These are phyloP conservation scores for Aspergillus tamarii DNA, from an alignment of 2,329 filamentous ascomycete species.

Conservation along the genomic window DNA sequence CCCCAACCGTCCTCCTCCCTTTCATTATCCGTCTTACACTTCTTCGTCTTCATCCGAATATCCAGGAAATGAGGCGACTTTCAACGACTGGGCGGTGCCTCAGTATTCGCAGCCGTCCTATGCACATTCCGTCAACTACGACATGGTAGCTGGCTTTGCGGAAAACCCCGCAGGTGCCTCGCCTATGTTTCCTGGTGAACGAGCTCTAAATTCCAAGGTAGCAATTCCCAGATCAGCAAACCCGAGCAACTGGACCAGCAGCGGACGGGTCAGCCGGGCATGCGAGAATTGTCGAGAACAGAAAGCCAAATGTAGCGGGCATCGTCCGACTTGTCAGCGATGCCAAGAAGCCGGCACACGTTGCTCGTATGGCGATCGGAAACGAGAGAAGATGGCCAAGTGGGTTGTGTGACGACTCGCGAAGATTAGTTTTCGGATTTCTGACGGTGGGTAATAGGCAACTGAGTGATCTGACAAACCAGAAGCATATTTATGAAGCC, in stretches of 20 bases:
- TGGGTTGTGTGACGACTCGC: constrained; percentile 27
- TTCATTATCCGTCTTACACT: constrained; percentile 18
- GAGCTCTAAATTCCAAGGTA: constrained; percentile 32
- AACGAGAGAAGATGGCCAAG: constrained; percentile 48
- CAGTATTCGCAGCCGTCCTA: constrained; percentile 22
- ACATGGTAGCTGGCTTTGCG: constrained; percentile 17
- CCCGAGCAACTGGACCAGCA: constrained; percentile 27
- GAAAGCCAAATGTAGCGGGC: constrained; percentile 52
- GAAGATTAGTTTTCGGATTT: constrained; percentile 7
- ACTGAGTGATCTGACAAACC: constrained; percentile 41
- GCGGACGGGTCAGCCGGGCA: constrained; percentile 41
- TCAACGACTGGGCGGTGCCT: constrained; percentile 22
- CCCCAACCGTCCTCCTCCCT: constrained; percentile 23
- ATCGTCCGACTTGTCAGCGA: constrained; percentile 46
- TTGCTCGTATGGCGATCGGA: constrained; percentile 50
- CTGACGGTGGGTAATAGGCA: constrained; percentile 34
- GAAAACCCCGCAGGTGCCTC: constrained; percentile 19
- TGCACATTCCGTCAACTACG: constrained; percentile 20
- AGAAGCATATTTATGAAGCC: constrained; percentile 40
- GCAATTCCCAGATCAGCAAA: constrained; percentile 33
- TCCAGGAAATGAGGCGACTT: constrained; percentile 20
- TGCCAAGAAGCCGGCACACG: constrained; percentile 45
- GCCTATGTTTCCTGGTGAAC: constrained; percentile 17
- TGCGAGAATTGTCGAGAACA: constrained; percentile 51
- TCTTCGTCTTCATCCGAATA: constrained; percentile 17